phyloP scores from a whole-genome alignment of 83 land plant genomes.

The Thuja plicata region DNA sequence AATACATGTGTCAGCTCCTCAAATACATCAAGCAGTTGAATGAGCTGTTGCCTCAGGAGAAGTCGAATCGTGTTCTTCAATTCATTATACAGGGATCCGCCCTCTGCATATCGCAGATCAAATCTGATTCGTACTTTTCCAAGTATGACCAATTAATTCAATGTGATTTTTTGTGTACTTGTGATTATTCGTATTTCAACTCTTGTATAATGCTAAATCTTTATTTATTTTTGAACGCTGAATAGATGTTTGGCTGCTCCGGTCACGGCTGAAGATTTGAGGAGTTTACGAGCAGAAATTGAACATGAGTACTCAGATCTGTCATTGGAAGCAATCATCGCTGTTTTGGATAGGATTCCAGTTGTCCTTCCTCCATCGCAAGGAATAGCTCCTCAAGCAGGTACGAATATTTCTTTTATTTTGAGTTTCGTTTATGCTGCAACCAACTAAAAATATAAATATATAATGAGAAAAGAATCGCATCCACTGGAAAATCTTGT shows the following conservation, averaged over 20 bases:
- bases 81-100: no score
- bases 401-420: neutral
- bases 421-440: neutral
- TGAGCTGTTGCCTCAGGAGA: no score
- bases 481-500: no score
- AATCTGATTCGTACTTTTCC: no score
- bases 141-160: no score
- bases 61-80: no score
- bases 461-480: no score
- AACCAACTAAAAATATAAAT: neutral
- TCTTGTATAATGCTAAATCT: no score
- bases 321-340: neutral
- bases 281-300: neutral
- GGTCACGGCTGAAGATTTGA: neutral
- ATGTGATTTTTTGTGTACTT: no score
- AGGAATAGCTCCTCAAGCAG: neutral
- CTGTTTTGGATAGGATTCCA: neutral
- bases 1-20: neutral
- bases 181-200: no score
- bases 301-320: neutral
- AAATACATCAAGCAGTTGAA: neutral
- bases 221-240: neutral
- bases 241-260: neutral
- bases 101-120: no score
- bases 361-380: neutral